Base-by-base conservation (phyloP, 441 rosid species). In the Erysimum cheiri region DNA sequence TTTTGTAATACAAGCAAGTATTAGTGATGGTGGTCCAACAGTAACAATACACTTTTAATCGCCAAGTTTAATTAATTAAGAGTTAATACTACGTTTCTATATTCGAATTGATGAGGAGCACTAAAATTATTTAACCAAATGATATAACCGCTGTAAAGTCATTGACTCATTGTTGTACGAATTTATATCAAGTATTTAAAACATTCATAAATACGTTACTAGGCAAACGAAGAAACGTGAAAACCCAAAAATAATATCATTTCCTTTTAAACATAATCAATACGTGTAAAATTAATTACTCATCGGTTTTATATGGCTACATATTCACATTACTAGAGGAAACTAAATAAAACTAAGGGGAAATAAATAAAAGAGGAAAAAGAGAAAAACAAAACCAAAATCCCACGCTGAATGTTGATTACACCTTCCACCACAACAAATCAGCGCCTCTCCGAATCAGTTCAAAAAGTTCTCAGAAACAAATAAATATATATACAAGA, bases 391-490 rank as follows among this genome's bases (percentile, higher is more conserved):
- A 49, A 73, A 43, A 44, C 8, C 10, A 75, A 61, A 17, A 26
- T 26, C 64, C 74, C 78, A 75, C 74, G 74, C 74, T 56, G 44
- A 75, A 75, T 69, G 78, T 69, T 46, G 10, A 61, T 46, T 24
- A 63, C 75, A 75, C 78, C 78, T 75, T 69, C 78, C 78, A 63
- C 37, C 13, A 1, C 8, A 67, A 67, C 77, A 73, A 65, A 72
- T 61, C 8, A 73, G 19, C 52, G 64, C 69, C 62, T 32, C 72
- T 59, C 62, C 10, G 5, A 44, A 44, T 54, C 73, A 52, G 50
- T 61, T 52, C 68, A 10, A 35, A 46, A 8, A 24, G 60, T 49
- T 46, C 1, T 24, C 2, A 24, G 22, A 53, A 40, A 33, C 11
- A 12, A 0, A 13, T 32, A 26, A 26, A 31, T 5, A 24, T 28